phyloP scores from a whole-genome alignment of 2,329 filamentous ascomycete species.

The Pseudocercospora musae region DNA sequence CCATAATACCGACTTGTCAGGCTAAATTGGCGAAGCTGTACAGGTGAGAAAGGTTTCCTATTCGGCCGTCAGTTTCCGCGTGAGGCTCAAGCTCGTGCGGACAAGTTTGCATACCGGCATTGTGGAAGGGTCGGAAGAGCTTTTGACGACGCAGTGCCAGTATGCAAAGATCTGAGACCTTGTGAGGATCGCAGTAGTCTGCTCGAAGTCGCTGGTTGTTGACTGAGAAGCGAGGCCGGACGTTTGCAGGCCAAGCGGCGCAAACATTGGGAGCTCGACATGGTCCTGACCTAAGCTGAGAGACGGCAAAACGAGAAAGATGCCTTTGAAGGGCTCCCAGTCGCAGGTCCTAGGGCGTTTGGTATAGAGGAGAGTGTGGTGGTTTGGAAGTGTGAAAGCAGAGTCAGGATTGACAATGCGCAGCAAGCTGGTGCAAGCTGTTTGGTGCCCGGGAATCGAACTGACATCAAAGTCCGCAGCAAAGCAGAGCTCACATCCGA shows the following conservation, averaged over 20 bases:
- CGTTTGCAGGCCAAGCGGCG: constrained; percentile 34
- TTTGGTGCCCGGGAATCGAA: neutral
- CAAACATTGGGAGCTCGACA: constrained; percentile 40
- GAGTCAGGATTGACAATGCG: neutral
- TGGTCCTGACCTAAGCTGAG: constrained; percentile 21
- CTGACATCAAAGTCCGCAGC: neutral
- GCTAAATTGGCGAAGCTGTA: constrained; percentile 35
- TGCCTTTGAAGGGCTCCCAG: constrained; percentile 29
- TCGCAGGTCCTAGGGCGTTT: constrained; percentile 1
- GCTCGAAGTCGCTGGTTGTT: constrained; percentile 25
- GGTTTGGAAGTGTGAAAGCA: neutral
- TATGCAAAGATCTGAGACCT: constrained; percentile 24
- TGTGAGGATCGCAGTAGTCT: constrained; percentile 25
- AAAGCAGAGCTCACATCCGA: neutral
- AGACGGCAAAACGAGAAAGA: constrained; percentile 22
- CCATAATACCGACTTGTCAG: constrained; percentile 35
- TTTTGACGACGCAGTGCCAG: constrained; percentile 21
- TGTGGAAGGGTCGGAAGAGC: constrained; percentile 18
- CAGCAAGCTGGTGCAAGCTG: neutral
- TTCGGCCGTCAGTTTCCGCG: constrained; percentile 20
- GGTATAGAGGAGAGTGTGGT: constrained; percentile 10
- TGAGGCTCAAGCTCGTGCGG: neutral
- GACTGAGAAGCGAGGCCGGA: constrained; percentile 30
- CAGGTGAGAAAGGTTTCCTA: constrained; percentile 29
- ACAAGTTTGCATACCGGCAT: constrained; percentile 19